Base-by-base conservation (phyloP, 495 filamentous ascomycete species). In the Penicillium bialowiezense region DNA sequence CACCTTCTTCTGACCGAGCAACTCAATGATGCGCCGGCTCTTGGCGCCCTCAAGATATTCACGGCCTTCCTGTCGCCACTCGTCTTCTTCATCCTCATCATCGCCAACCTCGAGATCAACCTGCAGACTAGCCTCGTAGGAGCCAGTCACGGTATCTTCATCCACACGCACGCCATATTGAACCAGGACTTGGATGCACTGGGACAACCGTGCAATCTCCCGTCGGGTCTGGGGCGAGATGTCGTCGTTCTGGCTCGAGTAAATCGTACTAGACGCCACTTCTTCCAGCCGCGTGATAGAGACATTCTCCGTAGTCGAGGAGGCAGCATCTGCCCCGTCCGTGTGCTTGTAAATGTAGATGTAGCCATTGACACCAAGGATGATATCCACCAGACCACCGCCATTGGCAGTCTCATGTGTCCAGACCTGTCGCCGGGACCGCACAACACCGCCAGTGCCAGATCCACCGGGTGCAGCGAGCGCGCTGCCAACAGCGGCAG, bases 351-450 rank as follows among this genome's bases (percentile, higher is more conserved):
- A 82, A 54, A 98, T 90, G 86, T 88, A 97, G 44, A 97, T 88
- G 59, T 90, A 97, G 5, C 93, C 93, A 61, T 98, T 98, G 10
- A 98, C 92, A 0, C 93, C 93, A 5, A 97, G 72, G 24, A 96
- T 77, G 9, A 97, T 82, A 63, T 96, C 90, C 15, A 98, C 79
- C 28, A 87, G 81, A 31, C 87, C 88, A 0, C 86, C 92, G 0
- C 80, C 82, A 44, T 83, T 75, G 8, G 77, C 77, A 7, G 81
- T 82, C 24, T 78, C 75, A 28, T 96, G 63, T 0, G 89, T 89
- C 79, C 90, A 93, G n/a, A 91, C 82, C 69, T 97, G 93, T 41
- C 90, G 72, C 42, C 89, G 77, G 9, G 81, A 80, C 44, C 93
- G 71, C 31, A 89, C 87, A 4, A 97, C 91, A 18, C 91, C 91